Evolutionary conservation across 495 filamentous ascomycete species (phyloP), one percentile per base, ranked within the genome.

Genomic region (Penicillium parvum): DNA sequence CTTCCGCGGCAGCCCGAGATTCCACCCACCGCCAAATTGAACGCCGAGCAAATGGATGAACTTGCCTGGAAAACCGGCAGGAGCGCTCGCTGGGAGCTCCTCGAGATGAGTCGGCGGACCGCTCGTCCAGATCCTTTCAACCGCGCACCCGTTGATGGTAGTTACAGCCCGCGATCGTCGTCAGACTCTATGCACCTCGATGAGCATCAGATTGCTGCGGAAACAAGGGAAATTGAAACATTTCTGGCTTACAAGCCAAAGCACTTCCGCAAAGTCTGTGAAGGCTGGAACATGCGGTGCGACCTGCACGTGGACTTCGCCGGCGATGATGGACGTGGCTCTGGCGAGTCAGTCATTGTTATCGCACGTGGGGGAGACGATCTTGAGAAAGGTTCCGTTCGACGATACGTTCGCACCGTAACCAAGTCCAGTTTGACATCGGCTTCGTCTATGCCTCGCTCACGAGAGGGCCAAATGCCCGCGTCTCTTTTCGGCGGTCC

Each of bases 271-370:
- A 86, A 83, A 52, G 67, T 79, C 6, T 96, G 86, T 63, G 70
- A 84, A 39, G 83, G 85, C 3, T 97, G 94, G 92, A 85, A 96
- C 51, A 97, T 97, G 90, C 79, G 82, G 39, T 79, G 90, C 38
- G 83, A 74, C 35, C 63, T 97, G 14, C 83, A 89, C 56, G 86
- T 95, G 6, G 92, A 98, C 60, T 98, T 95, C 65, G 85, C 85
- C 17, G 81, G 81, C 32, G 85, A 85, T 47, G 88, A 94, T 63
- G 76, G 81, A 11, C 65, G 71, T 32, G 80, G 79, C 9, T 79
- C 78, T 26, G 88, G 88, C 17, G 90, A 96, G 60, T 73, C 69
- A 11, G 61, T 94, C 5, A 69, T 94, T 37, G 79, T 95, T 3
- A 74, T 95, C 40, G 74, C 77, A 7, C 86, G 82, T 51, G 90